phyloP scores from a whole-genome alignment of 495 filamentous ascomycete species.

The Lophiostoma macrostomum region DNA sequence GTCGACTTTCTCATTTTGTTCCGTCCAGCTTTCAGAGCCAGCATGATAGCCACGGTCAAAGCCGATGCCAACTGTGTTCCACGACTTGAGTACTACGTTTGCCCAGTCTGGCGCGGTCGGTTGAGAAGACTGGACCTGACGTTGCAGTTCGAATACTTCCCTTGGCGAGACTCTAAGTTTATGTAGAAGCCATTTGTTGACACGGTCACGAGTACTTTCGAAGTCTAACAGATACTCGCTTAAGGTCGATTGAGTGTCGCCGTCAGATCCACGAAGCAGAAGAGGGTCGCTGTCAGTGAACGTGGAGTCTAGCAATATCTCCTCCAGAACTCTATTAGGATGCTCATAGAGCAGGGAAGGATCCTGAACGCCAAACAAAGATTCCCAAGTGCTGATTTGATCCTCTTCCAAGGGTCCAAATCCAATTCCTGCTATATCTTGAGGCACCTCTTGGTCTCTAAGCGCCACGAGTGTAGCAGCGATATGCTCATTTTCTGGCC shows the following conservation, averaged over 20 bases:
- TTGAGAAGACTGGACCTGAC: background rate
- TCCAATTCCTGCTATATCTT: too few relatives aligned
- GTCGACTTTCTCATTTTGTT: too few relatives aligned
- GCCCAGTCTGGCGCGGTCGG: conserved; percentile 15
- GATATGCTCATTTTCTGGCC: too few relatives aligned
- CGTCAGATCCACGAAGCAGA: conserved; percentile 8
- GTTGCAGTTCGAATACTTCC: conserved; percentile 19
- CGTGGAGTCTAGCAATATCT: background rate
- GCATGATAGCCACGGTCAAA: background rate
- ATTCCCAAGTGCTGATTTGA: too few relatives aligned
- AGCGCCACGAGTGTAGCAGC: too few relatives aligned
- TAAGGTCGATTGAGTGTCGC: conserved; percentile 14
- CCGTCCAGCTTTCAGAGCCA: background rate
- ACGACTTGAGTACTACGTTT: conserved; percentile 5
- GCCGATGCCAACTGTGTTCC: background rate
- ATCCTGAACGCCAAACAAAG: background rate
- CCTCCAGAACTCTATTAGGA: background rate
- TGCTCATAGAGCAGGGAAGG: background rate
- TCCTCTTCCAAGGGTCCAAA: too few relatives aligned
- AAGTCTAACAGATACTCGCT: conserved; percentile 27
- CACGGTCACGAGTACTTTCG: conserved; percentile 17
- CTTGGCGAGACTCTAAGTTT: conserved; percentile 25
- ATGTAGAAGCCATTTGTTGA: conserved; percentile 29
- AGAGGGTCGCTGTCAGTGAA: conserved; percentile 6
- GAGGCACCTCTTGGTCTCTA: too few relatives aligned